Percentiles rank a stretch among this genome's conserved stretches.
Conservation (phyloP, 1,284 basidiomycete genomes). For the Pseudozyma sp. region DNA sequence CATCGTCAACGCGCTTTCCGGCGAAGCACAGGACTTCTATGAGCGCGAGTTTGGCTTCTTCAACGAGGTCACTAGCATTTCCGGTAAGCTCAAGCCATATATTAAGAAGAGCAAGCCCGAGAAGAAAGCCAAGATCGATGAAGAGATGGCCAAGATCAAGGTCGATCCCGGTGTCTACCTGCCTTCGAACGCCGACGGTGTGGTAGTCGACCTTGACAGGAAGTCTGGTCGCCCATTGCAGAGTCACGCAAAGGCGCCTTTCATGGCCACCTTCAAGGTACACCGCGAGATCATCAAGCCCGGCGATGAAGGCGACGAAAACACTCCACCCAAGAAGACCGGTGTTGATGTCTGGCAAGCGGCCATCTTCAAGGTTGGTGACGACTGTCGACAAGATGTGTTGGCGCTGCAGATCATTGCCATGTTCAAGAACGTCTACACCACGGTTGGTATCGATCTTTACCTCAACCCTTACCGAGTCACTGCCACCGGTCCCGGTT, state of each 20-base stretch:
- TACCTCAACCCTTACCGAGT: slow-evolving; percentile 97
- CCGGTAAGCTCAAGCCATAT: slow-evolving; percentile 94
- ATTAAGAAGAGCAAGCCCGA: slow-evolving; percentile 96
- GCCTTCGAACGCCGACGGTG: slow-evolving; percentile 96
- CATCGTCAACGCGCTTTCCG: slow-evolving; percentile 87
- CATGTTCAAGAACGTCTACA: slow-evolving; percentile 99
- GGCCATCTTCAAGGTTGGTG: slow-evolving; percentile 99
- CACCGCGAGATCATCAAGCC: slow-evolving; percentile 70
- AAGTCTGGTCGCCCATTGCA: slow-evolving; percentile 95
- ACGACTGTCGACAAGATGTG: slow-evolving; percentile 98
- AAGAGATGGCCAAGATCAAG: slow-evolving; percentile 96
- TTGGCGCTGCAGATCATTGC: slow-evolving; percentile 96
- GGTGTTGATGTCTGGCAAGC: slow-evolving; percentile 86
- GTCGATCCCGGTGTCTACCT: slow-evolving; percentile 95
- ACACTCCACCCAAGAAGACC: slow-evolving; percentile 36
- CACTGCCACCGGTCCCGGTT: slow-evolving; percentile 96
- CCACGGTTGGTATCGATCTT: slow-evolving; percentile 83
- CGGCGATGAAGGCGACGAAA: slow-evolving; percentile 45
- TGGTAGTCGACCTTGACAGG: slow-evolving; percentile 95
- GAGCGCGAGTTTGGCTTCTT: slow-evolving; percentile 97
- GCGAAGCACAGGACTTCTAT: slow-evolving; percentile 91
- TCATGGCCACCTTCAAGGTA: slow-evolving; percentile 99
- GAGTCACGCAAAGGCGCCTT: slow-evolving; percentile 98
- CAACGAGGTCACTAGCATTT: slow-evolving; percentile 95
- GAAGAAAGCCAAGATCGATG: slow-evolving; percentile 99